These are phyloP conservation scores for Seiridium cupressi DNA, from an alignment of 2,329 filamentous ascomycete genomes.

Conservation along the genomic window DNA sequence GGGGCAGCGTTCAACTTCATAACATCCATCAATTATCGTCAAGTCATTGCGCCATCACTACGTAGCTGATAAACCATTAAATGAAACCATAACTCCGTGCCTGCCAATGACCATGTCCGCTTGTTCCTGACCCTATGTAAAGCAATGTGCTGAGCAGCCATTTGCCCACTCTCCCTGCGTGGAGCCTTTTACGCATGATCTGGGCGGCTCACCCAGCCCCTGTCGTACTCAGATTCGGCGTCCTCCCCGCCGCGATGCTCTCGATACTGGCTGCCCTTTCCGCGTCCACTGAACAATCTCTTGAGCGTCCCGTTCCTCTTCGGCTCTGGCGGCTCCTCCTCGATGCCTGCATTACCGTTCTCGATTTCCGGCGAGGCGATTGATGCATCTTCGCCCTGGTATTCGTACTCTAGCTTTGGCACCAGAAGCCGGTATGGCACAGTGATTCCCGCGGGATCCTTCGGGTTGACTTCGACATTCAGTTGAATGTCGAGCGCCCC, in stretches of 20 bases:
- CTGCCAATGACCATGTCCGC: too few relatives aligned
- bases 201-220: neutral
- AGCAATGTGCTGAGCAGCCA: too few relatives aligned
- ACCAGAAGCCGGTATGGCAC: constrained; percentile 84
- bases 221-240: neutral
- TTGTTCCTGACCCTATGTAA: too few relatives aligned
- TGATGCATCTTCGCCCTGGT: constrained; percentile 37
- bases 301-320: neutral
- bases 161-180: too few relatives aligned
- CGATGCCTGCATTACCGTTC: constrained; percentile 6
- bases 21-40: neutral
- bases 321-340: neutral
- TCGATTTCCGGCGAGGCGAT: neutral
- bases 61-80: too few relatives aligned
- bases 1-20: neutral
- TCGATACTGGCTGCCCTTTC: constrained; percentile 3
- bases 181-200: too few relatives aligned
- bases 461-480: constrained; percentile 84
- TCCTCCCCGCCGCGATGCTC: neutral
- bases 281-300: constrained; percentile 3
- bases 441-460: constrained; percentile 85
- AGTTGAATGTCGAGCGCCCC: constrained; percentile 83
- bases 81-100: too few relatives aligned
- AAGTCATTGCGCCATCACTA: too few relatives aligned
- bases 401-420: constrained; percentile 68